Evolutionary conservation across 2,329 filamentous ascomycete species (phyloP), one percentile per base, ranked within the genome.

Genomic region (Orbilia blumenaviensis): DNA sequence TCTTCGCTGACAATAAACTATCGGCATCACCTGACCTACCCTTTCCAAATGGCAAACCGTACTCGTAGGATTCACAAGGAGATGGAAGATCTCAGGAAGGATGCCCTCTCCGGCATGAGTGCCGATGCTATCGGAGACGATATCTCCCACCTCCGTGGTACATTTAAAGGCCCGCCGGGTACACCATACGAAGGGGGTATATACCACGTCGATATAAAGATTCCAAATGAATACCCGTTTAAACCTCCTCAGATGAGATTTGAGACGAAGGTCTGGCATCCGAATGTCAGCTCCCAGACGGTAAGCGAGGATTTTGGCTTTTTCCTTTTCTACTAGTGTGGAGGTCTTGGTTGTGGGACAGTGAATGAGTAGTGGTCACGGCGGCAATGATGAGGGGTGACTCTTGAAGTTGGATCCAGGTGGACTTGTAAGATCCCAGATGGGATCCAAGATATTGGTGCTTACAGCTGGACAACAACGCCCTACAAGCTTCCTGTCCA

Each of bases 191-290:
- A 94, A 79, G 93, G 93, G 18, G 95, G 93, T 42, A 90, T 87
- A 27, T 99, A 89, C 82, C 84, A 87, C 14, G 89, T 99, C 79
- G 92, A 97, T 81, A 95, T 99, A 80, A 88, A 87, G 80, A 95
- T 99, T 63, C 94, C 94, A 0, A 88, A 88, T 77, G 91, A 92
- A 79, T 99, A 99, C 81, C 95, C 95, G 0, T 99, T 99, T 85
- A 91, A 93, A 80, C 92, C 94, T 2, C 95, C 95, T 3, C 83
- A 88, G 73, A 98, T 99, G 91, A 91, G 89, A 80, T 98, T 98
- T 81, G 88, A 91, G 78, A 99, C 95, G 78, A 94, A 91, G 83
- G 91, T 98, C 80, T 99, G 94, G 94, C 95, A 99, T 83, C 95
- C 95, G 34, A 99, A 99, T 82, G 89, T 99, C 84, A 96, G 92